Evolutionary conservation across 768 basidiomycete genomes (phyloP).

Genomic region (Basidioascus undulatus): DNA sequence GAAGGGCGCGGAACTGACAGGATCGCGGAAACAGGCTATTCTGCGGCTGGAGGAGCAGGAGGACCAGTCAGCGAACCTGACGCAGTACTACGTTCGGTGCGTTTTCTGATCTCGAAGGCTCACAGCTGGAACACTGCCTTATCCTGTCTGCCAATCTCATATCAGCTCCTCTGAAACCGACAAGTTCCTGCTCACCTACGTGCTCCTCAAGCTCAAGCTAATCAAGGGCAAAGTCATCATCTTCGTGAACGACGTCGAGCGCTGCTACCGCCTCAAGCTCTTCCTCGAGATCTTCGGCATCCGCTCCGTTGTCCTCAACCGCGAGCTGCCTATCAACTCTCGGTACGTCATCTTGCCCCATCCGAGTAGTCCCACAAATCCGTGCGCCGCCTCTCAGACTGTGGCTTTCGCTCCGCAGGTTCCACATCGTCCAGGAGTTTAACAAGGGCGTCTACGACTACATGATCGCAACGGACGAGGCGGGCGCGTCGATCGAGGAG

Average conservation of each 20-base stretch:
- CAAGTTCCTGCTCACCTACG: conserved; percentile 89
- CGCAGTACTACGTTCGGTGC: conserved; percentile 61
- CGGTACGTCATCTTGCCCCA: conserved; percentile 24
- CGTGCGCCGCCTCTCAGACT: no score
- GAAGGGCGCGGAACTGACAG: neutral
- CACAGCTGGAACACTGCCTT: no score
- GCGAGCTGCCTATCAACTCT: conserved; percentile 83
- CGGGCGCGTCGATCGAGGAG: conserved; percentile 28
- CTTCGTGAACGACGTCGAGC: conserved; percentile 88
- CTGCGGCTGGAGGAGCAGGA: conserved; percentile 70
- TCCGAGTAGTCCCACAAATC: neutral
- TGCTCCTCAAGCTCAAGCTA: conserved; percentile 85
- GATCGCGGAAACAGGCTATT: conserved; percentile 48
- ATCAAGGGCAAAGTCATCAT: conserved; percentile 88
- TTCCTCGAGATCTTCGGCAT: conserved; percentile 95
- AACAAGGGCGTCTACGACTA: conserved; percentile 97
- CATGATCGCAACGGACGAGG: conserved; percentile 92
- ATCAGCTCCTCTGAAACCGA: conserved; percentile 70
- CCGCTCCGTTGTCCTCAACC: conserved; percentile 84
- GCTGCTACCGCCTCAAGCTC: conserved; percentile 84
- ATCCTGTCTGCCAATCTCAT: no score
- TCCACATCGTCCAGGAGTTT: conserved; percentile 93
- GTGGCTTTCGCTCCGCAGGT: conserved; percentile 27
- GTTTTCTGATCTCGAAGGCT: conserved; percentile 10
- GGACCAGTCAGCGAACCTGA: conserved; percentile 53